phyloP scores from a whole-genome alignment of 805 yeast species.

The Candida tibetensis region DNA sequence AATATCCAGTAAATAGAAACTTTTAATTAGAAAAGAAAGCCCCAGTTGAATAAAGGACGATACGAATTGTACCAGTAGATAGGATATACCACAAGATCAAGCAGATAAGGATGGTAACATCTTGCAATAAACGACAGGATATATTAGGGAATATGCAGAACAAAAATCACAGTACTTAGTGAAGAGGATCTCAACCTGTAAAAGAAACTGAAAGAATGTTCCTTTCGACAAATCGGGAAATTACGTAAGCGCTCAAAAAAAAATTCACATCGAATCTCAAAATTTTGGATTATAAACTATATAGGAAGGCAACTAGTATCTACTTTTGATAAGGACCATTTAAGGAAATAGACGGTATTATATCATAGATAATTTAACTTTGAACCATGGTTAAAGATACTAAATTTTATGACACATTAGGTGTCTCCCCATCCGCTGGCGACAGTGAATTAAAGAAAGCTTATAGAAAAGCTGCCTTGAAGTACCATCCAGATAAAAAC shows the following conservation, averaged over 20 bases:
- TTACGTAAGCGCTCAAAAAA: neutral
- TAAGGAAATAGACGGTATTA: no score
- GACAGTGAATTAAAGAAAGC: slow-evolving; percentile 78
- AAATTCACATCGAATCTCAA: neutral
- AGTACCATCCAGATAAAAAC: slow-evolving; percentile 81
- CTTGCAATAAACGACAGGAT: no score
- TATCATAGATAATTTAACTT: neutral
- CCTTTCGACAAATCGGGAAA: neutral
- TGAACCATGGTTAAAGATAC: slow-evolving; percentile 72
- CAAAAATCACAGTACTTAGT: no score
- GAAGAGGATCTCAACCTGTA: neutral
- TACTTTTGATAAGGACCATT: neutral
- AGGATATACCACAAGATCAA: no score
- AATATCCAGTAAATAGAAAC: no score
- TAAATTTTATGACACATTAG: slow-evolving; percentile 69
- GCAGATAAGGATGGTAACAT: no score
- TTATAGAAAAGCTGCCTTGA: slow-evolving; percentile 76
- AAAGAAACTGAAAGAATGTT: neutral
- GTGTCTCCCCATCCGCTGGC: slow-evolving; percentile 66
- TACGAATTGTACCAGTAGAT: no score
- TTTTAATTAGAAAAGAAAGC: no score
- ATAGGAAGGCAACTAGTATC: neutral
- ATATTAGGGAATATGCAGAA: no score
- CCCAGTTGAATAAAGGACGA: no score
- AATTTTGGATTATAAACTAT: neutral